phyloP scores from a whole-genome alignment of 1,284 basidiomycete genomes.

The Neonothopanus nambi region DNA sequence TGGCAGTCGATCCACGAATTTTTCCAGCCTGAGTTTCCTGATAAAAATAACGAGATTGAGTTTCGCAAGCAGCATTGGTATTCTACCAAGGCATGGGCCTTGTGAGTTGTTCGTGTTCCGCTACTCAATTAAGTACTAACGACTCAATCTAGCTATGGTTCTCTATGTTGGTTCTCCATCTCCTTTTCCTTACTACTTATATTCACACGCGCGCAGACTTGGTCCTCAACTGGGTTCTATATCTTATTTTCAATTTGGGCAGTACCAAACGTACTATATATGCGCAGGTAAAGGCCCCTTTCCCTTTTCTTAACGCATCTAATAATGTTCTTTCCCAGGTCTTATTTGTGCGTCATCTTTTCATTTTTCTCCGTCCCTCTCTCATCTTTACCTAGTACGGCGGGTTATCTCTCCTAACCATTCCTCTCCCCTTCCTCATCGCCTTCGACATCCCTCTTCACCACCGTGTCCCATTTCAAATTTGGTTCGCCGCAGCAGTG shows the following conservation, averaged over 20 bases:
- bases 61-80: constrained; percentile 27
- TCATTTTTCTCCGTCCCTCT: background rate
- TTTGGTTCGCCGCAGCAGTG: constrained; percentile 29
- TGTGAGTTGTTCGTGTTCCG: constrained; percentile 19
- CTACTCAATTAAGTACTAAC: constrained; percentile 1
- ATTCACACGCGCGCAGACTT: constrained; percentile 15
- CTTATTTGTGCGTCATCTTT: constrained; percentile 17
- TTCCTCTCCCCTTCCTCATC: constrained; percentile 38
- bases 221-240: constrained; percentile 28
- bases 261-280: constrained; percentile 18
- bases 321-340: constrained; percentile 13
- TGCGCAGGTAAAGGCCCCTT: constrained; percentile 2
- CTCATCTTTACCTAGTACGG: constrained; percentile 20
- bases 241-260: constrained; percentile 25
- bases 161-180: constrained; percentile 14
- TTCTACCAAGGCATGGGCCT: constrained; percentile 24
- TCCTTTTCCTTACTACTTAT: background rate
- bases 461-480: constrained; percentile 32
- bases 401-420: constrained; percentile 28
- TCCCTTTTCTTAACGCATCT: background rate
- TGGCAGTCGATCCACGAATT: constrained; percentile 8
- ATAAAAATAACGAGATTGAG: constrained; percentile 21
- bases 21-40: constrained; percentile 24
- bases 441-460: constrained; percentile 34
- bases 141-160: constrained; percentile 17